Percentiles rank a stretch among this genome's conserved stretches.
Conservation (phyloP, 164 flowering plant species). For the Saururus chinensis region DNA sequence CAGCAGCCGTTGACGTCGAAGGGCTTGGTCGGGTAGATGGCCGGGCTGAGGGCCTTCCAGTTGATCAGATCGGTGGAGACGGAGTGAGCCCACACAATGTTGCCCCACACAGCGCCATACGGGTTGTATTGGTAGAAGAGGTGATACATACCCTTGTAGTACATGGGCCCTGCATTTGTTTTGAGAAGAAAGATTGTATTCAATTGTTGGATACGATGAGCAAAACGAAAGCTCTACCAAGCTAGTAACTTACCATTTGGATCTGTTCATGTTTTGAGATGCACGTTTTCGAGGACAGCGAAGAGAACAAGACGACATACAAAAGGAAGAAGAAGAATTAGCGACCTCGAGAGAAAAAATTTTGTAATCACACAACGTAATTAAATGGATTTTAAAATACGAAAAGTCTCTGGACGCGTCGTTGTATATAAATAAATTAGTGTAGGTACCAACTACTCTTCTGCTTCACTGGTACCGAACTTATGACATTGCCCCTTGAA, state of each 20-base stretch:
- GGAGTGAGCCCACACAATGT: slow-evolving; percentile 50
- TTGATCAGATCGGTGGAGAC: slow-evolving; percentile 37
- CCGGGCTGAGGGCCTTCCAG: slow-evolving; percentile 29
- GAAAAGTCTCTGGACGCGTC: neutral
- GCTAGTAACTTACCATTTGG: slow-evolving; percentile 19
- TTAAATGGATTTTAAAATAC: neutral
- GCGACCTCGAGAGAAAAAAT: neutral
- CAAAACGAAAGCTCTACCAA: no score
- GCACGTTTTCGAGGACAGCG: neutral
- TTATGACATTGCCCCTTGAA: no score
- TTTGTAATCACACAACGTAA: neutral
- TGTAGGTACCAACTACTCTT: no score
- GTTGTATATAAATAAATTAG: no score
- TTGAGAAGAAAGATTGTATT: no score
- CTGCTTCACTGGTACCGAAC: no score
- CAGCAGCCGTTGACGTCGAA: slow-evolving; percentile 36
- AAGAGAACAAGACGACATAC: neutral
- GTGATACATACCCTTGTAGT: slow-evolving; percentile 27
- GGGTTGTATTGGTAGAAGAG: slow-evolving; percentile 39
- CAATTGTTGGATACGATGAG: no score
- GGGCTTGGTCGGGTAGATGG: slow-evolving; percentile 25
- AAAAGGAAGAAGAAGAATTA: neutral
- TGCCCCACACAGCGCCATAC: slow-evolving; percentile 32
- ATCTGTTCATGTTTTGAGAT: slow-evolving; percentile 7
- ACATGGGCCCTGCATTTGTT: slow-evolving; percentile 21